These are phyloP conservation scores for Physcomitrium patens DNA, from an alignment of 225 moss, liverwort and hornwort genomes.

Conservation along the genomic window DNA sequence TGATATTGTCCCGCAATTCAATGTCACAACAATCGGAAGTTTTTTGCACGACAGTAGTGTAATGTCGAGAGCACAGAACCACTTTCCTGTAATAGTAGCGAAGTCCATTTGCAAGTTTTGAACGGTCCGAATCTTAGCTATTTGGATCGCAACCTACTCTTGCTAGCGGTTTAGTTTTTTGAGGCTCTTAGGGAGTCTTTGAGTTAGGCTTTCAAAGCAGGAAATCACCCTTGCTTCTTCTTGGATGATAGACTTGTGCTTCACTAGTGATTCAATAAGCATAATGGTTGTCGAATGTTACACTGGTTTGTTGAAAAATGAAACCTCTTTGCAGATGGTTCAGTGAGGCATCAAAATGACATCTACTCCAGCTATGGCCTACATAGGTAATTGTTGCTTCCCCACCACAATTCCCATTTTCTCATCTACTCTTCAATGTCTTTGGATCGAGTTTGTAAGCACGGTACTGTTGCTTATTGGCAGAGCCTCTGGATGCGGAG, in stretches of 20 bases:
- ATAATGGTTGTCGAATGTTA: not conserved
- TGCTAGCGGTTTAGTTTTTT: constrained; percentile 1
- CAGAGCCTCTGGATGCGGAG: not conserved
- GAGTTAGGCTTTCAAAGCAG: not conserved
- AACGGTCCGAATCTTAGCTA: no score
- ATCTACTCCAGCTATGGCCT: constrained; percentile 22
- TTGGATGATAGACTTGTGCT: no score
- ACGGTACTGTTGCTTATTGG: no score
- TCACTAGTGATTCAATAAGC: not conserved
- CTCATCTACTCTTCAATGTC: no score
- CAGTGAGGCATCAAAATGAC: constrained; percentile 9
- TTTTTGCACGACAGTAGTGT: not conserved
- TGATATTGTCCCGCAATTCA: not conserved
- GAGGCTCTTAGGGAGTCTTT: not conserved
- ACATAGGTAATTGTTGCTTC: constrained; percentile 14
- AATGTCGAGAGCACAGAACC: not conserved
- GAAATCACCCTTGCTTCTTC: not conserved
- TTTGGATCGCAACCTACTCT: not conserved
- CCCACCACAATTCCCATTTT: not conserved
- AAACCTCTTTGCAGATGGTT: constrained; percentile 23
- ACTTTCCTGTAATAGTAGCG: not conserved
- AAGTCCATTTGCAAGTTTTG: not conserved
- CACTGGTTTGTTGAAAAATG: constrained; percentile 14
- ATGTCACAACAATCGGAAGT: not conserved
- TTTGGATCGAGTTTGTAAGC: no score